Conservation (phyloP, 805 yeast species). For the Nakazawaea ishiwadae region DNA sequence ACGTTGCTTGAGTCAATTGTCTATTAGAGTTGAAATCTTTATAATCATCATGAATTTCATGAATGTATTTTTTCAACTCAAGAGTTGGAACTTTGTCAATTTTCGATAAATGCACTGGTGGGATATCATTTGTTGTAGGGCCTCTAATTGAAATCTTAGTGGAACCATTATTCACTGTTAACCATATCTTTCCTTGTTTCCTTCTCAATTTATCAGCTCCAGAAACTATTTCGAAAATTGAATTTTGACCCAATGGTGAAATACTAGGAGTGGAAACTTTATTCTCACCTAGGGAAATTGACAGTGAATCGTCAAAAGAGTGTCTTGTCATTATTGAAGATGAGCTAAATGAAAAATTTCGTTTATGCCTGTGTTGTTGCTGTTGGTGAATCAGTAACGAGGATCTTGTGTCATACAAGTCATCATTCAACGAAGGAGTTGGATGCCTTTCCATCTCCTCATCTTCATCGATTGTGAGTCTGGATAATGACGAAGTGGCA, state of each 20-base stretch:
- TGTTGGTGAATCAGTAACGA: constrained; percentile 1
- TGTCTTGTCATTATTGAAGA: constrained; percentile 23
- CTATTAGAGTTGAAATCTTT: constrained; percentile 37
- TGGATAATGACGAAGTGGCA: constrained; percentile 5
- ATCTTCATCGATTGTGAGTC: constrained; percentile 5
- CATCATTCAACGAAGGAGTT: constrained; percentile 12
- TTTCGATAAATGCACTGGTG: constrained; percentile 65
- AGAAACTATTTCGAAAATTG: constrained; percentile 71
- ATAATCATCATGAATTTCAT: constrained; percentile 39
- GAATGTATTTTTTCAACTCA: constrained; percentile 39
- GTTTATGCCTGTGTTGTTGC: neutral
- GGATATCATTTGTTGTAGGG: constrained; percentile 83
- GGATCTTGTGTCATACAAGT: constrained; percentile 9
- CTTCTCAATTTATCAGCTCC: constrained; percentile 41
- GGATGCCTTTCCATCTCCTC: constrained; percentile 1
- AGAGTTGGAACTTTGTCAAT: constrained; percentile 39
- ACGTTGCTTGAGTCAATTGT: constrained; percentile 37
- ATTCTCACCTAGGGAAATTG: constrained; percentile 33
- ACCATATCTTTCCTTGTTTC: constrained; percentile 18
- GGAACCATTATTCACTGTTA: constrained; percentile 28
- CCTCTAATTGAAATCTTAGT: constrained; percentile 44
- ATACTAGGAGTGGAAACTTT: constrained; percentile 32
- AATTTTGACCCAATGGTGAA: constrained; percentile 66
- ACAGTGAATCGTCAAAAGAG: constrained; percentile 30
- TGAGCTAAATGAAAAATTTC: constrained; percentile 11